These are phyloP conservation scores for Lactifluus piperatus DNA, from an alignment of 768 basidiomycete genomes.

Conservation along the genomic window DNA sequence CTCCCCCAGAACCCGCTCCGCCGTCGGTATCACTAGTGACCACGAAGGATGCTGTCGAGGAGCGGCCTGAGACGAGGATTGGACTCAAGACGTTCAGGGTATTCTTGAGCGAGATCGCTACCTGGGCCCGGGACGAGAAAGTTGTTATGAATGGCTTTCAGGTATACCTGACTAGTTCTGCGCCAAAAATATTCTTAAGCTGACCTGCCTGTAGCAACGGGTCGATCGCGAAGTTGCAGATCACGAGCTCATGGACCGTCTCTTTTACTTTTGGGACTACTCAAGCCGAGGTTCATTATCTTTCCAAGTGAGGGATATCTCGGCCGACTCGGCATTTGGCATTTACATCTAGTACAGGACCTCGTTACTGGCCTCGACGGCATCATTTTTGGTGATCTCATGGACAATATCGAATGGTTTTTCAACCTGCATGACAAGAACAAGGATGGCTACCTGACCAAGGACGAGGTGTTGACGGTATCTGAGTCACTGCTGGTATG, in stretches of 20 bases:
- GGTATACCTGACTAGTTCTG: slow-evolving; percentile 30
- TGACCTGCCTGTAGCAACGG: slow-evolving; percentile 49
- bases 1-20: slow-evolving; percentile 45
- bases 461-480: slow-evolving; percentile 91
- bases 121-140: slow-evolving; percentile 93
- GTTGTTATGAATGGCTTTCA: slow-evolving; percentile 90
- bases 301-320: slow-evolving; percentile 56
- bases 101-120: slow-evolving; percentile 86
- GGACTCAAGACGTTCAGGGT: slow-evolving; percentile 76
- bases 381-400: slow-evolving; percentile 92
- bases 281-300: slow-evolving; percentile 76
- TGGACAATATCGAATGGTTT: slow-evolving; percentile 99
- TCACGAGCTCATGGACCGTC: slow-evolving; percentile 87
- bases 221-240: slow-evolving; percentile 87
- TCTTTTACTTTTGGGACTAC: slow-evolving; percentile 94
- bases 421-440: slow-evolving; percentile 94
- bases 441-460: slow-evolving; percentile 90
- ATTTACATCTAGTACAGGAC: slow-evolving; percentile 46
- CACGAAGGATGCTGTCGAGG: slow-evolving; percentile 49
- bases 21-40: slow-evolving; percentile 44
- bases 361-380: slow-evolving; percentile 81
- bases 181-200: slow-evolving; percentile 1
- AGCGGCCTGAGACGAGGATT: slow-evolving; percentile 85
- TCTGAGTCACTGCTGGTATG: slow-evolving; percentile 89
- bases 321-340: background rate